These are phyloP conservation scores for Magnolia changhungtana DNA, from an alignment of 164 flowering plant species.

Conservation along the genomic window DNA sequence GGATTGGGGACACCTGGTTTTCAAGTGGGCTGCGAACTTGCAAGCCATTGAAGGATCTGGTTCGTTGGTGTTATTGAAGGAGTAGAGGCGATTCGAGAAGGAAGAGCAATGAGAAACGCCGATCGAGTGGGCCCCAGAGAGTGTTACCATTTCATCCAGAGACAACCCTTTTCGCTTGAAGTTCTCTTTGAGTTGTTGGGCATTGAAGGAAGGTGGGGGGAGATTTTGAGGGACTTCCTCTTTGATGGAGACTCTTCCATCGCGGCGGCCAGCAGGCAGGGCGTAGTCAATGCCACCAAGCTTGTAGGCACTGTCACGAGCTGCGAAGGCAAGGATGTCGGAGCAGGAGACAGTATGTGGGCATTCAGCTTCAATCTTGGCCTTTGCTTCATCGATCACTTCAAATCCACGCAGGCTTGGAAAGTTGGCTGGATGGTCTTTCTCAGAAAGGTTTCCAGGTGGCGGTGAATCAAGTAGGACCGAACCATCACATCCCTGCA, in stretches of 20 bases:
- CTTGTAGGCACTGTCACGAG: constrained; percentile 4
- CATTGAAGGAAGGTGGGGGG: not conserved
- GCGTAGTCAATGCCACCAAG: constrained; percentile 2
- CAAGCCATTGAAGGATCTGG: constrained; percentile 3
- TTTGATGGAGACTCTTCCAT: constrained; percentile 4
- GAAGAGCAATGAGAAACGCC: constrained; percentile 4
- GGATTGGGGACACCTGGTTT: not conserved
- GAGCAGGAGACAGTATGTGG: constrained; percentile 8
- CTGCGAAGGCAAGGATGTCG: constrained; percentile 10
- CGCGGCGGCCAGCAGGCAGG: constrained; percentile 11
- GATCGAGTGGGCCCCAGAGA: constrained; percentile 9
- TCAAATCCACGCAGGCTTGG: constrained; percentile 11
- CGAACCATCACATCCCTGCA: constrained; percentile 10
- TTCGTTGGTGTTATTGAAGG: not conserved
- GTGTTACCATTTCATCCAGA: constrained; percentile 13
- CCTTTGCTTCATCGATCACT: constrained; percentile 9
- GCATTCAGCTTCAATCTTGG: constrained; percentile 6
- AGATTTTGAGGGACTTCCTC: not conserved
- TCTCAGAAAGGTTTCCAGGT: not conserved
- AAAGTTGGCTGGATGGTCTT: not conserved
- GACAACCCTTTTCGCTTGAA: constrained; percentile 3
- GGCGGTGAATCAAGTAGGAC: constrained; percentile 2
- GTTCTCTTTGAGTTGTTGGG: not conserved
- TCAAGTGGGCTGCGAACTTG: not conserved
- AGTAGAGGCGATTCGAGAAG: not conserved